Base-by-base conservation (phyloP, 305 asterid genomes). In the Lippia alba region DNA sequence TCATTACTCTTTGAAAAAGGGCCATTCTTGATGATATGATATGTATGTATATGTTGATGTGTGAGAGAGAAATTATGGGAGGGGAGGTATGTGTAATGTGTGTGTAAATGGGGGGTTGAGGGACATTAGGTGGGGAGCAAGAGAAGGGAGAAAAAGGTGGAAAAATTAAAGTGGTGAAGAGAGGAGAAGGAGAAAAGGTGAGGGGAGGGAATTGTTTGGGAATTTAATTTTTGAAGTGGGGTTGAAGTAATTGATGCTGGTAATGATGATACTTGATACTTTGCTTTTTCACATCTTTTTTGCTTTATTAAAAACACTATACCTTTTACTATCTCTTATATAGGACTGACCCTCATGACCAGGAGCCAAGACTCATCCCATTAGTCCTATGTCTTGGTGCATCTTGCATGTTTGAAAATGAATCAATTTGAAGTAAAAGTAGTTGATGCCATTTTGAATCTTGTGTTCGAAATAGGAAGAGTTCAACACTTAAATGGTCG, bases 181-280 rank as follows among this genome's bases (percentile, higher is more conserved):
- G 48, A 41, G 12, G 48, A 3, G 48, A 41, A 11, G 67, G 3
- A 74, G 79, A 71, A 56, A 67, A 66, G 5, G 41, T 24, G 30
- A 24, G 50, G 60, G 75, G 77, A 75, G 83, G 79, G 80, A 78
- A 77, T 71, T 66, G 66, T 81, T 86, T 82, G 84, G 85, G 81
- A 83, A 73, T 72, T 73, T 71, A 24, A 24, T 24, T 24, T 24
- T 24, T 24, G 30, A 76, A 75, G 82, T 72, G 82, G 86, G 85
- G 82, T 74, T 62, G 82, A 57, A 72, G 76, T 80, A 73, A 24
- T 80, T 82, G 87, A 79, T 87, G 87, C 70, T 73, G 76, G 88
- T 82, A 87, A 90, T 90, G 90, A 85, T 88, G 89, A 80, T 71
- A 63, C 69, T 81, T 79, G 73, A 73, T 69, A 64, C 77, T 60